These are phyloP conservation scores for Peronosclerospora sorghi DNA, from an alignment of 352 stramenopile genomes.

Conservation along the genomic window DNA sequence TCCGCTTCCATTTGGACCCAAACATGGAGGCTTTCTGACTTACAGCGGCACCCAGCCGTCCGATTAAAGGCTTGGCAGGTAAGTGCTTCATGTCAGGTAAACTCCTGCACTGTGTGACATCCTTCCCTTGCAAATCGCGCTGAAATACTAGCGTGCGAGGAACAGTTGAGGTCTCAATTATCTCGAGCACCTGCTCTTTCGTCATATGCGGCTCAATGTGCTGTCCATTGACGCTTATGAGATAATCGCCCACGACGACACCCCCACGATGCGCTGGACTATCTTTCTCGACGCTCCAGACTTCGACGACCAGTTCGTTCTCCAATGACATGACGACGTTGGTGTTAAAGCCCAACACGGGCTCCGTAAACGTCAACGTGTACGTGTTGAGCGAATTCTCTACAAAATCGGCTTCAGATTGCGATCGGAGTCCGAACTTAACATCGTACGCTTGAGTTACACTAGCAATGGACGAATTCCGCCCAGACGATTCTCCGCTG, in stretches of 20 bases:
- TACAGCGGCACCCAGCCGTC: constrained; percentile 49
- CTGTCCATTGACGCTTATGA: constrained; percentile 54
- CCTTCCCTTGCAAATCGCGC: constrained; percentile 27
- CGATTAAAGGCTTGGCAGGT: constrained; percentile 26
- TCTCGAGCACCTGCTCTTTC: constrained; percentile 45
- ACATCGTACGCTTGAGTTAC: constrained; percentile 4
- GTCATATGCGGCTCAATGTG: constrained; percentile 52
- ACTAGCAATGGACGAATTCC: constrained; percentile 32
- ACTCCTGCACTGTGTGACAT: constrained; percentile 23
- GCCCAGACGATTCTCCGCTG: constrained; percentile 22
- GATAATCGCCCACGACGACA: constrained; percentile 41
- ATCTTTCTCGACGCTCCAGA: constrained; percentile 42
- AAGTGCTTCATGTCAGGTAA: constrained; percentile 31
- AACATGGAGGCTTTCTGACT: constrained; percentile 52
- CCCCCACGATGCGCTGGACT: constrained; percentile 40
- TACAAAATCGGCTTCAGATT: constrained; percentile 21
- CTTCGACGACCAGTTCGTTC: constrained; percentile 44
- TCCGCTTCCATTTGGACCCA: constrained; percentile 51
- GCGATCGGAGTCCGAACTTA: constrained; percentile 18
- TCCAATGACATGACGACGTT: constrained; percentile 37
- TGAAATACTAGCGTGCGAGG: constrained; percentile 53
- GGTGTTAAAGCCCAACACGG: constrained; percentile 42
- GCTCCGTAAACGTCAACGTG: constrained; percentile 51
- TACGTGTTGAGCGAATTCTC: constrained; percentile 36
- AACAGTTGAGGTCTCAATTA: constrained; percentile 35